Conservation (phyloP, 306 rosid genomes). For the Lotus japonicus region DNA sequence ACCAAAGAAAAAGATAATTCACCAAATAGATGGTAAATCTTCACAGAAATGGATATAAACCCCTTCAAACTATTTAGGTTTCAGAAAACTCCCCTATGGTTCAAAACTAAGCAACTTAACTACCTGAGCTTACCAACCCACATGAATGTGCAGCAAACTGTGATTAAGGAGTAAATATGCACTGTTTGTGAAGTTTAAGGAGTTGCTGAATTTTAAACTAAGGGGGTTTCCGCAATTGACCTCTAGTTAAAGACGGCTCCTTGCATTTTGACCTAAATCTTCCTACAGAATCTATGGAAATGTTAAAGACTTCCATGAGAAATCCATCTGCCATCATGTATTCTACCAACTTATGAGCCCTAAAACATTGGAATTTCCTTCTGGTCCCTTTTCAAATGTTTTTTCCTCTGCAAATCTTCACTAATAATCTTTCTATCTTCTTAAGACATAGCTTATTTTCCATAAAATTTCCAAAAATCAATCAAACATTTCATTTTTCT, state of each 20-base stretch:
- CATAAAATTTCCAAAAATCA: not conserved
- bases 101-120: not conserved
- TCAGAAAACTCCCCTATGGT: not conserved
- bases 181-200: not conserved
- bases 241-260: not conserved
- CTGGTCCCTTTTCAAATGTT: not conserved
- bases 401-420: not conserved
- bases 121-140: not conserved
- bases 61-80: conserved; percentile 1
- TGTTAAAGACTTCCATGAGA: not conserved
- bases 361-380: not conserved
- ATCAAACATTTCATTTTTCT: not conserved
- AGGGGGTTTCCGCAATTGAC: not conserved
- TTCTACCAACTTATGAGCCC: not conserved
- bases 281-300: not conserved
- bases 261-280: not conserved
- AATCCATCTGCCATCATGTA: not conserved
- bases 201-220: not conserved
- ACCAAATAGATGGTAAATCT: not conserved
- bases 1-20: not conserved
- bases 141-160: not conserved
- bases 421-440: not conserved
- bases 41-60: not conserved
- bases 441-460: not conserved
- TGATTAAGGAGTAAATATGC: not conserved